These are phyloP conservation scores for Debaryomycetaceae sp. DNA, from an alignment of 1,139 yeast genomes.

Conservation along the genomic window DNA sequence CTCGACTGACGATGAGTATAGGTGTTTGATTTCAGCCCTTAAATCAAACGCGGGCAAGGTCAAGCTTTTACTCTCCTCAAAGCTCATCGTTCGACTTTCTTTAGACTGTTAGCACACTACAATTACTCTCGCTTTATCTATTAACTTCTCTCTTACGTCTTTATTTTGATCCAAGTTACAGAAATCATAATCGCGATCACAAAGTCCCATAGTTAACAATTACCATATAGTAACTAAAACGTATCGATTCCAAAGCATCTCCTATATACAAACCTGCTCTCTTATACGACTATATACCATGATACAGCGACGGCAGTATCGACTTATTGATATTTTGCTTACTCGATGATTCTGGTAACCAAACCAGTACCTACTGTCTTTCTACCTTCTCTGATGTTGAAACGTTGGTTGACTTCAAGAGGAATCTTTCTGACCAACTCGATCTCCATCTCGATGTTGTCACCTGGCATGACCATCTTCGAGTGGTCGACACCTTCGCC, in stretches of 20 bases:
- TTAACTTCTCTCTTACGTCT: neutral
- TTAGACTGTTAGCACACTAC: neutral
- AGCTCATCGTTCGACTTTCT: neutral
- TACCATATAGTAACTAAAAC: neutral
- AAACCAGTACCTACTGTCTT: conserved; percentile 98
- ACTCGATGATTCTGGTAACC: conserved; percentile 88
- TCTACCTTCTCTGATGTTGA: conserved; percentile 99
- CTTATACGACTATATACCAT: neutral
- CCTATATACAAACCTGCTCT: neutral
- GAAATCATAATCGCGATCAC: neutral
- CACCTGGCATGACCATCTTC: conserved; percentile 96
- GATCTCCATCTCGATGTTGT: conserved; percentile 94
- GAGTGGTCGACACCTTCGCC: conserved; percentile 79
- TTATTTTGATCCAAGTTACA: neutral
- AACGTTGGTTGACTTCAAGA: conserved; percentile 93
- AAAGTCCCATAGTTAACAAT: neutral
- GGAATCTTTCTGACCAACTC: conserved; percentile 91
- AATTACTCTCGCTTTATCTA: neutral
- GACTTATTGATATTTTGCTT: conserved; percentile 11
- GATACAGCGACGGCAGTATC: neutral
- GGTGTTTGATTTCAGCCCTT: conserved; percentile 13
- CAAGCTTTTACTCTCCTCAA: conserved; percentile 3
- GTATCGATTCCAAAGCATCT: neutral
- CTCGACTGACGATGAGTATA: conserved; percentile 13
- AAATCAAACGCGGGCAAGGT: conserved; percentile 18